phyloP scores from a whole-genome alignment of 768 basidiomycete genomes.

The Lactarius tabidus region DNA sequence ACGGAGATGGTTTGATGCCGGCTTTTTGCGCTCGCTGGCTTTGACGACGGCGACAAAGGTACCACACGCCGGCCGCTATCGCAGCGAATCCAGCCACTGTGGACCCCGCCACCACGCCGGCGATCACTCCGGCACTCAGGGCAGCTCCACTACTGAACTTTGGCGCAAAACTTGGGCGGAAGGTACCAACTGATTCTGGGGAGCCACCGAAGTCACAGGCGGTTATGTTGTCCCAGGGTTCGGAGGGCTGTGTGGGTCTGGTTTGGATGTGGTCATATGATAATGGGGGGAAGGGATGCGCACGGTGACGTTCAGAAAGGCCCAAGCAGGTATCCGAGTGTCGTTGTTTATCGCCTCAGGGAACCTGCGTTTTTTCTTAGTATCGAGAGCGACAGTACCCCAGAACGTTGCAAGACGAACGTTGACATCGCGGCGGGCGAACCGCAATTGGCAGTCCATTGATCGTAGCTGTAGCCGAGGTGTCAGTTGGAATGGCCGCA shows the following conservation, averaged over 20 bases:
- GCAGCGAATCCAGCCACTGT: background rate
- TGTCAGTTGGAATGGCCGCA: background rate
- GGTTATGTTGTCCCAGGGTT: constrained; percentile 11
- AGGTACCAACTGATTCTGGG: constrained; percentile 2
- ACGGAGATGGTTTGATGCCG: too few relatives aligned
- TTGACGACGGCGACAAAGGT: background rate
- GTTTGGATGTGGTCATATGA: background rate
- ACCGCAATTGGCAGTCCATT: constrained; percentile 7
- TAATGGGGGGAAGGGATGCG: background rate
- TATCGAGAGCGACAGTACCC: too few relatives aligned
- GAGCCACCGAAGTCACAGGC: constrained; percentile 4
- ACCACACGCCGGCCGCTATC: background rate
- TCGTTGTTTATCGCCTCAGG: background rate
- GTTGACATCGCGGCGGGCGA: background rate
- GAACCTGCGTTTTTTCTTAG: constrained; percentile 5
- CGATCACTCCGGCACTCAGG: background rate
- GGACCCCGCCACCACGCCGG: background rate
- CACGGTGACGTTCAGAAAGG: constrained; percentile 12
- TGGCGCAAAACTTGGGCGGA: constrained; percentile 9
- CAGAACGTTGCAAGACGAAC: background rate
- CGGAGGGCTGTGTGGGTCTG: background rate
- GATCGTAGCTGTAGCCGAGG: background rate
- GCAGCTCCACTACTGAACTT: background rate
- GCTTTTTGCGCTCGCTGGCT: background rate
- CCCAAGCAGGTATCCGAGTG: constrained; percentile 15